Percentiles rank a stretch among this genome's conserved stretches.
Conservation (phyloP, 441 rosid species). For the Erodium texanum region DNA sequence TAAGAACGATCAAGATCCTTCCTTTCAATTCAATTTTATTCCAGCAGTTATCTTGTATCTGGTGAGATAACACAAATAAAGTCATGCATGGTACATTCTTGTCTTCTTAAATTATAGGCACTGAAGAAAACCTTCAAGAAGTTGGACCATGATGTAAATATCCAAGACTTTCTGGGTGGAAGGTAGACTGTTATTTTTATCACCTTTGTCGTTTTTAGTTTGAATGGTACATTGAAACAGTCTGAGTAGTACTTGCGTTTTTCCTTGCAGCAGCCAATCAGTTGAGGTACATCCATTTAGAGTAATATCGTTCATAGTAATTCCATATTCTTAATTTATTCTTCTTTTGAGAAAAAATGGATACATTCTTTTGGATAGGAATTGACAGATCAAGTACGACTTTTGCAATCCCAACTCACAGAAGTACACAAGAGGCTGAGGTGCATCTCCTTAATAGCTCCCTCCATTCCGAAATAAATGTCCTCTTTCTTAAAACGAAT, state of each 20-base stretch:
- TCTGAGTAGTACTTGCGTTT: not conserved
- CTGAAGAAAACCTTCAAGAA: constrained; percentile 24
- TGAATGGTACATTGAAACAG: constrained; percentile 9
- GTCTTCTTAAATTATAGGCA: constrained; percentile 11
- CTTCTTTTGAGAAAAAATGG: not conserved
- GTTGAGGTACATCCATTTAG: constrained; percentile 15
- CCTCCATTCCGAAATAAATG: no score
- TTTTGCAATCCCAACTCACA: constrained; percentile 18
- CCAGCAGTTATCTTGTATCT: not conserved
- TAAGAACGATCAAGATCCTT: constrained; percentile 11
- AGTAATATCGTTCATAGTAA: not conserved
- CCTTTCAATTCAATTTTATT: not conserved
- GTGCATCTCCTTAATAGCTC: constrained; percentile 24
- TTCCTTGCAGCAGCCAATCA: constrained; percentile 18
- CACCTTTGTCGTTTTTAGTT: not conserved
- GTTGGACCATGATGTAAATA: constrained; percentile 22
- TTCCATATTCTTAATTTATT: not conserved
- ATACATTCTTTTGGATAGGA: constrained; percentile 14
- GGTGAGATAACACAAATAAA: no score
- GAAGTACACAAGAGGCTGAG: constrained; percentile 42
- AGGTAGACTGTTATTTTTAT: not conserved
- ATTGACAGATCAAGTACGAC: constrained; percentile 19
- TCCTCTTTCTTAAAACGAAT: no score
- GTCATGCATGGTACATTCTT: not conserved
- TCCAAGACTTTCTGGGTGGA: not conserved